phyloP scores from a whole-genome alignment of 371 early-diverging fungal species.

The Parasitella parasitica region DNA sequence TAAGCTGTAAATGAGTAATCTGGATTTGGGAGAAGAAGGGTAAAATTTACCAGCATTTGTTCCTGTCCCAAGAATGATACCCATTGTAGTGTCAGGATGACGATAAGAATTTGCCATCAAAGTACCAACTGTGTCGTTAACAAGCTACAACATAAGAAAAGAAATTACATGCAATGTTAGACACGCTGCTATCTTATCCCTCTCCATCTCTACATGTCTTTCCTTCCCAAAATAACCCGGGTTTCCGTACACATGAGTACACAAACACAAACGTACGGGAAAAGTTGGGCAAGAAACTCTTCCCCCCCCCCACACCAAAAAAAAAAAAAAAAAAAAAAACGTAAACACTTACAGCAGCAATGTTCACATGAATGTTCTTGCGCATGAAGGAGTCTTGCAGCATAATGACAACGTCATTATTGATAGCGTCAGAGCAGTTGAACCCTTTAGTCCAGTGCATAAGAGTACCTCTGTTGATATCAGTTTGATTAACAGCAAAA shows the following conservation, averaged over 20 bases:
- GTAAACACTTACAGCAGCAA: conserved; percentile 62
- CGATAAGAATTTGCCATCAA: conserved; percentile 84
- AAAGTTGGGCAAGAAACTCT: not conserved
- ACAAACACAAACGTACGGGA: not conserved
- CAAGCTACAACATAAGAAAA: conserved; percentile 42
- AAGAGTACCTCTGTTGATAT: conserved; percentile 74
- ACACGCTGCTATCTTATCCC: not conserved
- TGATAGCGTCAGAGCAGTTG: conserved; percentile 67
- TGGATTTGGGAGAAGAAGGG: not conserved
- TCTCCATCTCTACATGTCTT: not conserved
- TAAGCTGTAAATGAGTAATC: not conserved
- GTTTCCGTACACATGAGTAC: not conserved
- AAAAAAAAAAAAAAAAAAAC: not conserved
- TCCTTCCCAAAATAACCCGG: not conserved
- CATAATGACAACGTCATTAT: conserved; percentile 75
- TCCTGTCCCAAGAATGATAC: conserved; percentile 95
- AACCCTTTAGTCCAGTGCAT: conserved; percentile 93
- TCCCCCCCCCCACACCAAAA: too few species aligned
- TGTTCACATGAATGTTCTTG: conserved; percentile 68
- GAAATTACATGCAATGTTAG: not conserved
- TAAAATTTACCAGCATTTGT: conserved; percentile 69
- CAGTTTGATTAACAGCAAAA: conserved; percentile 86
- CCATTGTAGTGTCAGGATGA: conserved; percentile 77
- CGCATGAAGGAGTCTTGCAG: conserved; percentile 83
- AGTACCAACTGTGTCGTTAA: conserved; percentile 97